phyloP scores from a whole-genome alignment of 2,329 filamentous ascomycete genomes.

The Exophiala mesophila region DNA sequence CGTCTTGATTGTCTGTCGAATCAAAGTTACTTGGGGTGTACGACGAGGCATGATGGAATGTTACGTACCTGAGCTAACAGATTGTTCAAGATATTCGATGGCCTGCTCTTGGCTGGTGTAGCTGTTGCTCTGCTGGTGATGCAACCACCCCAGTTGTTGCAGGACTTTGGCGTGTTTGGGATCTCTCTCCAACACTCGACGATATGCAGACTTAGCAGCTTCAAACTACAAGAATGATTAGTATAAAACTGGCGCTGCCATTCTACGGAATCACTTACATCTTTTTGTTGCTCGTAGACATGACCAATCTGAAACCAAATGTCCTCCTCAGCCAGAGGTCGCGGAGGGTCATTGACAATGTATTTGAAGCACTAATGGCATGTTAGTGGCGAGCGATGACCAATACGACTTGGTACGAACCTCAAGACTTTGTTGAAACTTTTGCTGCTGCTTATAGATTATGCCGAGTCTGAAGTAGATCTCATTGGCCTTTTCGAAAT shows the following conservation, averaged over 20 bases:
- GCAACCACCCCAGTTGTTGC: slow-evolving; percentile 94
- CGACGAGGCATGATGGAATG: too few species aligned
- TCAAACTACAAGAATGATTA: slow-evolving; percentile 64
- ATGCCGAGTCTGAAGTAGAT: slow-evolving; percentile 99
- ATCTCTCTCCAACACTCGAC: slow-evolving; percentile 86
- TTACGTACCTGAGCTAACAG: slow-evolving; percentile 78
- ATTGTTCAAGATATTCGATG: slow-evolving; percentile 96
- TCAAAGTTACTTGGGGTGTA: too few species aligned
- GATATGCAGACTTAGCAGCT: slow-evolving; percentile 84
- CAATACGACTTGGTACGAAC: slow-evolving; percentile 42
- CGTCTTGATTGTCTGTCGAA: slow-evolving; percentile 90
- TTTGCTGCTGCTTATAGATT: slow-evolving; percentile 98
- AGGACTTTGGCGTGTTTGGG: slow-evolving; percentile 96
- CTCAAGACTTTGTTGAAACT: slow-evolving; percentile 86
- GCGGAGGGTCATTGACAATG: slow-evolving; percentile 87
- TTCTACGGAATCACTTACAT: slow-evolving; percentile 59
- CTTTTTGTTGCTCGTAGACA: slow-evolving; percentile 97
- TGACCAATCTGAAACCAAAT: slow-evolving; percentile 99
- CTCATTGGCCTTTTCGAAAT: slow-evolving; percentile 97
- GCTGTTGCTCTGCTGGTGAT: slow-evolving; percentile 90
- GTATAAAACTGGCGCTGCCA: slow-evolving; percentile 26
- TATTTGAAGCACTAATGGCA: slow-evolving; percentile 84
- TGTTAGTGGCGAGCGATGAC: slow-evolving; percentile 14
- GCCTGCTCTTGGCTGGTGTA: slow-evolving; percentile 92
- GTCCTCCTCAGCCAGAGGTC: slow-evolving; percentile 90